Evolutionary conservation across 441 rosid genomes (phyloP), one percentile per base, ranked within the genome.

Genomic region (Manihot esculenta): DNA sequence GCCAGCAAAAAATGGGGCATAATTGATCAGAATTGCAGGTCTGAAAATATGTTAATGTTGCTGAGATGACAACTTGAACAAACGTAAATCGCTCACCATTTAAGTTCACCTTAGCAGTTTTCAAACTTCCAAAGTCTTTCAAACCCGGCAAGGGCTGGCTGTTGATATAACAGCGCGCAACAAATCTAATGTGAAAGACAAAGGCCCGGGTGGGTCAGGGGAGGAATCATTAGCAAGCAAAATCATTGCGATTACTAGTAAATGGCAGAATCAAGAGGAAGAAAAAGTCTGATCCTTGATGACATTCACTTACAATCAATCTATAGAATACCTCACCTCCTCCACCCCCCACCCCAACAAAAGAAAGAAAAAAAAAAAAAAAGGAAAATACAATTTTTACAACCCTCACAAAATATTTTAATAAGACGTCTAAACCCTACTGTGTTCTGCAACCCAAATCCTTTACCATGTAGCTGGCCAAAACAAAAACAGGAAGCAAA

Each of bases 401-500:
- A 76, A 68, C 73, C 75, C 73, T 41, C 71, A 10, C 71, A 49
- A 33, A n/a, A 73, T 49, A 67, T 41, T 23, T 63, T 68, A 68
- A 41, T 7, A 11, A 26, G 33, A 64, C 62, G 71, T 51, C 45
- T 54, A 67, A 58, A 57, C 51, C 62, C 7, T 38, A 38, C 42
- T 50, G 27, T 47, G 64, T 62, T 38, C 53, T 47, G 21, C 58
- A 66, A 41, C 77, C 67, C 51, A 62, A 49, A 73, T 75, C 38
- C 78, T 70, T 72, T 27, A 41, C 79, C 82, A 74, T 70, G 77
- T 53, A 55, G 72, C 77, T 44, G 61, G 79, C 78, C 55, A 26
- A 68, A 55, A 38, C 66, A 70, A 65, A 74, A 33, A 72, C 59
- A 41, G 73, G 81, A 72, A 64, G 79, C 79, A n/a, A 67, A 72